Evolutionary conservation across 108 stramenopile species (phyloP).

Genomic region (Nitzschia putrida): DNA sequence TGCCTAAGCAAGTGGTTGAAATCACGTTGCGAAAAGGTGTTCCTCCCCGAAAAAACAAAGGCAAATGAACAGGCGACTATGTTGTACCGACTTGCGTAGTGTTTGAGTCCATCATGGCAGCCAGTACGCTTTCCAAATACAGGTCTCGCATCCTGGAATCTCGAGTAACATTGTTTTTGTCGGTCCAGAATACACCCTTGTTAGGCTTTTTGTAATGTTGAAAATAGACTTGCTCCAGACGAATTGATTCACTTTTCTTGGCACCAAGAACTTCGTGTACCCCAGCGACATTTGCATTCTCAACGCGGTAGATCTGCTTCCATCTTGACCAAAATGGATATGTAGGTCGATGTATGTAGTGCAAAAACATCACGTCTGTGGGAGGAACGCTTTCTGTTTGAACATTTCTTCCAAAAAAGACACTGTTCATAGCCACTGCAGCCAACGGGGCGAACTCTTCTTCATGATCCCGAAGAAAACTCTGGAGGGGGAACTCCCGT

Average conservation of each 20-base stretch:
- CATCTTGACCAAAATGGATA: not conserved
- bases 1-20: constrained; percentile 63
- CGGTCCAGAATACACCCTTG: not conserved
- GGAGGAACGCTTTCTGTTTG: not conserved
- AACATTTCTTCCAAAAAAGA: not conserved
- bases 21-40: constrained; percentile 70
- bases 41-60: constrained; percentile 57
- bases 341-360: not conserved
- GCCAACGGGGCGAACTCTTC: not conserved
- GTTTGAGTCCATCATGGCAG: too few species aligned
- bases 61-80: too few species aligned
- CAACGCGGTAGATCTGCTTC: not conserved
- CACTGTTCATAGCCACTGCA: not conserved
- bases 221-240: not conserved
- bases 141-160: not conserved
- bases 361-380: not conserved
- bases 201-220: not conserved
- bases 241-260: not conserved
- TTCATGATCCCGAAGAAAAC: not conserved
- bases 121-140: not conserved
- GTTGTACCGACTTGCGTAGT: too few species aligned
- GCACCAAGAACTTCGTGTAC: not conserved
- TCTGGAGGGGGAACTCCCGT: not conserved
- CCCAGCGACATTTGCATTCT: not conserved
- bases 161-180: not conserved